Evolutionary conservation across 2,329 filamentous ascomycete genomes (phyloP), one percentile per base, ranked within the genome.

Genomic region (Cladosporium cucumerinum): DNA sequence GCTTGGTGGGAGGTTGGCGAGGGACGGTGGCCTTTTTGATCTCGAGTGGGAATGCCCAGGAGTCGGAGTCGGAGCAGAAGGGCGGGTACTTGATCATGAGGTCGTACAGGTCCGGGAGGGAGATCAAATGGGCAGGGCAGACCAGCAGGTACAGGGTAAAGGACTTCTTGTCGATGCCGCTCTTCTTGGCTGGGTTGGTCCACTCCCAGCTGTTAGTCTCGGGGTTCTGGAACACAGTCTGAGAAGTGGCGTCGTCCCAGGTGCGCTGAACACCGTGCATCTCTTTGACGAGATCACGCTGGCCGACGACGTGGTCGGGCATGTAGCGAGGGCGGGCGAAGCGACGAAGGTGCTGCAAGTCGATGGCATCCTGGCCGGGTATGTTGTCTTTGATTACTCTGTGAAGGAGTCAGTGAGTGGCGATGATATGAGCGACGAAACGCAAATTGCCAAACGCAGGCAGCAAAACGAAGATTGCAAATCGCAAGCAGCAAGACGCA

Each of bases 1-100:
- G 85, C 3, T 90, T 93, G 5, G 89, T 92, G 1, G 92, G 92
- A 26, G 91, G 84, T 52, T 92, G 80, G 28, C 89, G 80, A 7
- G 92, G 92, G 14, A 95, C 88, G 0, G 87, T 85, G 63, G 92
- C 85, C 63, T 82, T 83, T 61, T 84, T 82, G 59, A 93, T 78
- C 71, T 86, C 86, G 54, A 86, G 79, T 4, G 77, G 75, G 59
- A 74, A 76, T 52, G 74, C 72, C 71, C 71, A 74, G n/a, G 74
- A 74, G 57, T 75, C 73, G 48, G 73, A 71, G 39, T 71, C 70
- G 32, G 75, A 75, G 61, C 72, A 72, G 68, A 81, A 81, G 4
- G 79, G 79, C 16, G 77, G 72, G 49, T 78, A 75, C 32, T 75
- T 68, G 67, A 67, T 65, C 48, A 80, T 70, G 12, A 82, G 72